These are phyloP conservation scores for Hysterangium stoloniferum DNA, from an alignment of 768 basidiomycete species.

Conservation along the genomic window DNA sequence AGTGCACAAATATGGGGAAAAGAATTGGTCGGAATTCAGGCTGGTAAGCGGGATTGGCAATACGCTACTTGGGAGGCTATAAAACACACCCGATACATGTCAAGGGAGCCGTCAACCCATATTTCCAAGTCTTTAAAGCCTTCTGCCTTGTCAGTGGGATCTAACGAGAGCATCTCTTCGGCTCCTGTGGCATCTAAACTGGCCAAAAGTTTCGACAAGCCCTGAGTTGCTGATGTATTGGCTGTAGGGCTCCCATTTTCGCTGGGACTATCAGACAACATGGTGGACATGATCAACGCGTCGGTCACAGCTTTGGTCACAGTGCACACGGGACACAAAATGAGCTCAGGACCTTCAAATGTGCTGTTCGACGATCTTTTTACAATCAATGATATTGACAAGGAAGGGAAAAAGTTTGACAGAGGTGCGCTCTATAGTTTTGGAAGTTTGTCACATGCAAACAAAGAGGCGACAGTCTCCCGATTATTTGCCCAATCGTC, in stretches of 20 bases:
- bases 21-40: slow-evolving; percentile 90
- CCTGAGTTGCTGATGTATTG: slow-evolving; percentile 61
- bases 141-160: slow-evolving; percentile 80
- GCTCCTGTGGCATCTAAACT: slow-evolving; percentile 74
- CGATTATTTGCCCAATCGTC: slow-evolving; percentile 84
- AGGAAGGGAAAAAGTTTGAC: slow-evolving; percentile 96
- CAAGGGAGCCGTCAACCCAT: slow-evolving; percentile 86
- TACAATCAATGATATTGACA: slow-evolving; percentile 74
- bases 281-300: slow-evolving; percentile 67
- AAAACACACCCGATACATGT: slow-evolving; percentile 72
- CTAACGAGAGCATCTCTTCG: slow-evolving; percentile 72
- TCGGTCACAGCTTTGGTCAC: slow-evolving; percentile 57
- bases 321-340: too few relatives aligned
- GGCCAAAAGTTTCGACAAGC: slow-evolving; percentile 46
- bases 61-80: background rate
- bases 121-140: slow-evolving; percentile 80
- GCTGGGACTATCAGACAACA: slow-evolving; percentile 55
- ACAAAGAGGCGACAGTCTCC: slow-evolving; percentile 53
- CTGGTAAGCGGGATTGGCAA: slow-evolving; percentile 31
- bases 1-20: slow-evolving; percentile 95
- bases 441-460: slow-evolving; percentile 11
- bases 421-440: slow-evolving; percentile 56
- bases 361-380: slow-evolving; percentile 95
- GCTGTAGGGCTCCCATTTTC: slow-evolving; percentile 63
- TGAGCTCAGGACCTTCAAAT: slow-evolving; percentile 55